A percentile compares a stretch with the other conserved stretches of the same genome.
Evolutionary conservation across 345 rosid species (phyloP).

Genomic region (Euphorbia tirucalli): DNA sequence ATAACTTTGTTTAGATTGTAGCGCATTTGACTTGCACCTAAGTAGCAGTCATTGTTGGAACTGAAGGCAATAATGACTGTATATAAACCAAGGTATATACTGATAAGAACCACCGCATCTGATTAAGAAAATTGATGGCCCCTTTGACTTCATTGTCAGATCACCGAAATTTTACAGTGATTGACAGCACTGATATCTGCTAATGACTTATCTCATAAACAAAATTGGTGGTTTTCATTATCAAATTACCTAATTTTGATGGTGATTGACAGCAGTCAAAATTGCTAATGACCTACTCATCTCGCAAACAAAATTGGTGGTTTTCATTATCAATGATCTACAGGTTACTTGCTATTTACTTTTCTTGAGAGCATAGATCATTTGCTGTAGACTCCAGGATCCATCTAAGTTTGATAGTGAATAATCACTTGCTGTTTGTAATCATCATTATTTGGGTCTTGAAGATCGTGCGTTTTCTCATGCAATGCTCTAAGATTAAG

Average conservation of each 20-base stretch:
- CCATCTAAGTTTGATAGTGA: neutral
- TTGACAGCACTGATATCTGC: no score
- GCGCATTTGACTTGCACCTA: neutral
- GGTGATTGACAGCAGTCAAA: neutral
- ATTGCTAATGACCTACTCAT: neutral
- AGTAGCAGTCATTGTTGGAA: no score
- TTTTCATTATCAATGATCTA: neutral
- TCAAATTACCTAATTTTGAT: neutral
- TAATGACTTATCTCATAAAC: no score
- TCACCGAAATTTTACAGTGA: neutral
- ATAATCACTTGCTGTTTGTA: neutral
- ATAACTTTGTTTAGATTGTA: neutral
- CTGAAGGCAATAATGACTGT: neutral
- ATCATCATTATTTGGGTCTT: neutral
- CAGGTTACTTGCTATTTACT: neutral
- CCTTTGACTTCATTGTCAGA: no score
- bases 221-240: neutral
- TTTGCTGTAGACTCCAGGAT: slow-evolving; percentile 1
- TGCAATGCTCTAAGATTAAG: neutral
- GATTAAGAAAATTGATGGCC: neutral
- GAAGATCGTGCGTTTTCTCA: neutral
- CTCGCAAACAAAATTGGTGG: neutral
- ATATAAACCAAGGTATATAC: neutral
- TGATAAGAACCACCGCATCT: neutral
- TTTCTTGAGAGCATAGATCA: neutral